Percentiles rank a stretch among this genome's conserved stretches.
Evolutionary conservation across 164 flowering plant species (phyloP).

Genomic region (Malania oleifera): DNA sequence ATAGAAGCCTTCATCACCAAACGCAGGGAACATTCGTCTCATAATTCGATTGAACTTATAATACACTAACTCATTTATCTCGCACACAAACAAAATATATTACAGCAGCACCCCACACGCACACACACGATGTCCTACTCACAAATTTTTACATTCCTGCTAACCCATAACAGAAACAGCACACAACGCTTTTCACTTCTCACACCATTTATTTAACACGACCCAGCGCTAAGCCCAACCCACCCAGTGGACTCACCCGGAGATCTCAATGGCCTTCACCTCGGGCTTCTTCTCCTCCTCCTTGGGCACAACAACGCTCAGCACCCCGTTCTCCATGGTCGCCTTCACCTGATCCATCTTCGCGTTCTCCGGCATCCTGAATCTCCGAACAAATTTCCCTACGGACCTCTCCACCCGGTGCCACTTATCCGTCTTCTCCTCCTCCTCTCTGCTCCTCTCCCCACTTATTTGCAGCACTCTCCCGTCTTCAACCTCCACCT

Average conservation of each 20-base stretch:
- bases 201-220: too few relatives aligned
- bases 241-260: constrained; percentile 9
- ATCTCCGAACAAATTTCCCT: constrained; percentile 20
- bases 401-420: constrained; percentile 21
- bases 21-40: too few relatives aligned
- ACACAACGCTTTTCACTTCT: too few relatives aligned
- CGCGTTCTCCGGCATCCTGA: constrained; percentile 21
- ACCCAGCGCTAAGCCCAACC: too few relatives aligned
- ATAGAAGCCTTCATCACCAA: too few relatives aligned
- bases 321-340: constrained; percentile 20
- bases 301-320: constrained; percentile 18
- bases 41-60: too few relatives aligned
- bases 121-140: too few relatives aligned
- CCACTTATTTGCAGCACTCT: constrained; percentile 22
- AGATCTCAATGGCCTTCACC: constrained; percentile 22
- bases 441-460: constrained; percentile 19
- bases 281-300: constrained; percentile 21
- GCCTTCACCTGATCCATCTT: constrained; percentile 19
- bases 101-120: too few relatives aligned
- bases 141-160: too few relatives aligned
- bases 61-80: too few relatives aligned
- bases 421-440: constrained; percentile 20
- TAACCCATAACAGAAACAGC: too few relatives aligned
- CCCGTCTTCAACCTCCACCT: constrained; percentile 23
- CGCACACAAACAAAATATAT: too few relatives aligned